A percentile compares a stretch with the other conserved stretches of the same genome.
Evolutionary conservation across 2,329 filamentous ascomycete species (phyloP).

Genomic region (Dactylellina drechsleri): DNA sequence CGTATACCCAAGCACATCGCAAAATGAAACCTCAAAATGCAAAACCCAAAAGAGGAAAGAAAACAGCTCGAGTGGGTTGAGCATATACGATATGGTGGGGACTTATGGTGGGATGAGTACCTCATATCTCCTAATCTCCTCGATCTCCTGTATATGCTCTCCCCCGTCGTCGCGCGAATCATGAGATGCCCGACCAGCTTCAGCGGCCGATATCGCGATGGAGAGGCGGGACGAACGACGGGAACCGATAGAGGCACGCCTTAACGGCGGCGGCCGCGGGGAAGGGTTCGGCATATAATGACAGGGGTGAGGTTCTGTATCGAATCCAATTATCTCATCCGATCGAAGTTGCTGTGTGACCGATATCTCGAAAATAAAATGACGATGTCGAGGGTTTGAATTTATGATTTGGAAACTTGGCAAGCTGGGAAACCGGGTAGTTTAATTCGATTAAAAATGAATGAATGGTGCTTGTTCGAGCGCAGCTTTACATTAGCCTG

Average conservation of each 20-base stretch:
- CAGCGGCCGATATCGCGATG: conserved; percentile 74
- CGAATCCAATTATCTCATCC: conserved; percentile 21
- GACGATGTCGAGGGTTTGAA: not conserved
- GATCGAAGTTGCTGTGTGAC: not conserved
- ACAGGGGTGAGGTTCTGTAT: conserved; percentile 7
- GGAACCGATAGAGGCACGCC: conserved; percentile 47
- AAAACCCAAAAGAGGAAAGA: too few relatives aligned
- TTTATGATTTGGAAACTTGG: too few relatives aligned
- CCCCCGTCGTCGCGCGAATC: conserved; percentile 63
- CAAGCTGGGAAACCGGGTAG: too few relatives aligned
- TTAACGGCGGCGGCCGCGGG: conserved; percentile 52
- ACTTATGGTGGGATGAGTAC: conserved; percentile 61
- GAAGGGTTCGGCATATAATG: conserved; percentile 49
- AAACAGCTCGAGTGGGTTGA: too few relatives aligned
- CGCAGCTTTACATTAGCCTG: conserved; percentile 3
- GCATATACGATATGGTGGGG: too few relatives aligned
- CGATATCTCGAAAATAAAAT: not conserved
- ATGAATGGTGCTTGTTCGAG: not conserved
- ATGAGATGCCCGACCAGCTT: conserved; percentile 64
- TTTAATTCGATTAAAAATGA: too few relatives aligned
- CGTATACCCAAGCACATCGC: too few relatives aligned
- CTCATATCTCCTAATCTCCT: conserved; percentile 97
- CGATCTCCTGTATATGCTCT: conserved; percentile 89
- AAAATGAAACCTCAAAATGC: too few relatives aligned
- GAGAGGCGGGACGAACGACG: conserved; percentile 70